These are phyloP conservation scores for Cercospora sesami DNA, from an alignment of 2,329 filamentous ascomycete species.

Conservation along the genomic window DNA sequence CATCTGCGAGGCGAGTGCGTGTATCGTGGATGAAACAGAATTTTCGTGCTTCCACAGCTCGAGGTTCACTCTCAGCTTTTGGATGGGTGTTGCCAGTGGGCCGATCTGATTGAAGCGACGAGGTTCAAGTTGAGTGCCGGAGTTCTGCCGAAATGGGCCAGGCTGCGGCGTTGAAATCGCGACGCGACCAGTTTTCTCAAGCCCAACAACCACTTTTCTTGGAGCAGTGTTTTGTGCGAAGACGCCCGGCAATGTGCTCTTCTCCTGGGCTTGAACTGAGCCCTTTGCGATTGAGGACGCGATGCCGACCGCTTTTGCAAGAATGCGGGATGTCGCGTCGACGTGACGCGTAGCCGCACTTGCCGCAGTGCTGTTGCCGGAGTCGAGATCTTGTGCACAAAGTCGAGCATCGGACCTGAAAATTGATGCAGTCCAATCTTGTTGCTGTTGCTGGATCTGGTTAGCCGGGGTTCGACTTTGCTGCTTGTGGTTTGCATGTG, in stretches of 20 bases:
- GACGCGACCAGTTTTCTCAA: neutral
- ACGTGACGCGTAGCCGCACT: neutral
- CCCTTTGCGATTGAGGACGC: neutral
- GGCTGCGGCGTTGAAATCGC: neutral
- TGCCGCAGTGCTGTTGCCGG: neutral
- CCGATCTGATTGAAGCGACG: slow-evolving; percentile 10
- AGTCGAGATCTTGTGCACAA: neutral
- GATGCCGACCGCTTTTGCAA: neutral
- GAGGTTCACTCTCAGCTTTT: slow-evolving; percentile 1
- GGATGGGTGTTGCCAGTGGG: neutral
- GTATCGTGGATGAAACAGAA: neutral
- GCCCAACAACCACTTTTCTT: neutral
- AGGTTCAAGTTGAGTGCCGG: neutral
- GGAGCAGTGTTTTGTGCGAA: neutral
- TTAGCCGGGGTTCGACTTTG: neutral
- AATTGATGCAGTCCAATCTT: neutral
- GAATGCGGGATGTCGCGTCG: neutral
- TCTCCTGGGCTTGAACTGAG: neutral
- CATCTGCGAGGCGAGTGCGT: neutral
- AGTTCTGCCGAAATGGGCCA: neutral
- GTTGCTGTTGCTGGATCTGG: neutral
- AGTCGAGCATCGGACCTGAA: neutral
- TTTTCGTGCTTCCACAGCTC: slow-evolving; percentile 2
- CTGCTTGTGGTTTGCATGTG: neutral
- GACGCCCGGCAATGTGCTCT: too few relatives aligned